phyloP scores from a whole-genome alignment of 176 grass and related monocot genomes.

The Rhynchospora tenuis region DNA sequence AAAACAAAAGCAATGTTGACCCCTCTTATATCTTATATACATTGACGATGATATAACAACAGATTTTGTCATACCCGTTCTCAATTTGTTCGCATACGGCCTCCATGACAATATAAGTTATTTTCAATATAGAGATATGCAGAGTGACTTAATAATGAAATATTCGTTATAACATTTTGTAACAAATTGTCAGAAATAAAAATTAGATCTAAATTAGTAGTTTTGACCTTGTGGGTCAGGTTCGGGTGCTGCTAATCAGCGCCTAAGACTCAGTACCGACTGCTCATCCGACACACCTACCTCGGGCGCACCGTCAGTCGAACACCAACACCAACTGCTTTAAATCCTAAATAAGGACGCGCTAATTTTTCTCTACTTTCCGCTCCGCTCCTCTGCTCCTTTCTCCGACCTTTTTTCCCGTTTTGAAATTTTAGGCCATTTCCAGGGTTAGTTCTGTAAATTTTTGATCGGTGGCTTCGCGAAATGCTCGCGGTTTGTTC shows the following conservation, averaged over 20 bases:
- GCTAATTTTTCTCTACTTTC: slow-evolving; percentile 11
- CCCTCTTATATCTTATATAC: too few species aligned
- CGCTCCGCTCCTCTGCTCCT: background rate
- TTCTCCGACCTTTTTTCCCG: background rate
- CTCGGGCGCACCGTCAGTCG: background rate
- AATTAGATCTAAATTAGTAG: background rate
- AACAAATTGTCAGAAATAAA: background rate
- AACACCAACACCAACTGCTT: slow-evolving; percentile 23
- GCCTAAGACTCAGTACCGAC: background rate
- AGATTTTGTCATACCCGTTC: too few species aligned
- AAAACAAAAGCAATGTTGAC: too few species aligned
- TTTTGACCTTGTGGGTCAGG: background rate
- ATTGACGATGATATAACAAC: too few species aligned
- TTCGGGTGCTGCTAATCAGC: background rate
- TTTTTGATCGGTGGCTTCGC: background rate
- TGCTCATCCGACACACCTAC: slow-evolving; percentile 11
- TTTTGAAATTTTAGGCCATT: background rate
- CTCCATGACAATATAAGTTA: too few species aligned
- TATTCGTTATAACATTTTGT: background rate
- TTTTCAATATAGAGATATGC: too few species aligned
- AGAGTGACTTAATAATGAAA: too few species aligned
- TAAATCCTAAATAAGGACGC: slow-evolving; percentile 44
- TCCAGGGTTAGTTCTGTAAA: background rate
- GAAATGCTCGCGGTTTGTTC: slow-evolving; percentile 48
- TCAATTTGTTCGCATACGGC: too few species aligned